Evolutionary conservation across 164 flowering plant genomes (phyloP), one percentile per base, ranked within the genome.

Genomic region (Magnolia changhungtana): DNA sequence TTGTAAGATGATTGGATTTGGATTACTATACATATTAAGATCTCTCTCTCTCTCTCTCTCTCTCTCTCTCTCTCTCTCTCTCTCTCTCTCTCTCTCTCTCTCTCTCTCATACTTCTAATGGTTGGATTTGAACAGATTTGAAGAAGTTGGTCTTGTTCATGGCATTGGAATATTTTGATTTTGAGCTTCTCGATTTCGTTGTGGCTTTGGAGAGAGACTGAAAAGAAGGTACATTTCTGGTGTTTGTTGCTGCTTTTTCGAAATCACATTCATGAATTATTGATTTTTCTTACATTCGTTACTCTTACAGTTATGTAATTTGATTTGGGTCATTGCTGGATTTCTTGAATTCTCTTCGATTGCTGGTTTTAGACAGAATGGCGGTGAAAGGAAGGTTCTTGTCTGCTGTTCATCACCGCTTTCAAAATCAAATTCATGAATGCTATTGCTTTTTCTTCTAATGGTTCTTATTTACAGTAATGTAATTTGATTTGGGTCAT

Each of bases 1-100:
- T 37, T 37, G 45, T 37, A 37, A 37, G 45, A 4, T 37, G 45
- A 37, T 37, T 37, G 45, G 45, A 3, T 37, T 37, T 37, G 1
- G 45, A 4, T 37, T 37, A 37, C 45, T 37, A 37, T 3, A 37
- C 45, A 31, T 2, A 37, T 37, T 37, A 37, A 37, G 45, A 37
- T 31, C 37, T 31, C 37, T 61, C 64, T 61, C 64, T 61, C 64
- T 59, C 16, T 59, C 63, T 10, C 63, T 10, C 13, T 31, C 37
- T 37, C n/a, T n/a, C n/a, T n/a, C 63, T 58, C 63, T 58, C 63
- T 58, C 63, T 61, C 64, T 61, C 64, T 61, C 64, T 61, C 64
- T 61, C 64, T 61, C 64, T 61, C 64, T 61, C 64, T 61, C 65
- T 61, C 65, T 61, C 65, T 61, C 64, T 61, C 64, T 61, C 64